Evolutionary conservation across 306 rosid species (phyloP), one percentile per base, ranked within the genome.

Genomic region (Rubus parviflorus): DNA sequence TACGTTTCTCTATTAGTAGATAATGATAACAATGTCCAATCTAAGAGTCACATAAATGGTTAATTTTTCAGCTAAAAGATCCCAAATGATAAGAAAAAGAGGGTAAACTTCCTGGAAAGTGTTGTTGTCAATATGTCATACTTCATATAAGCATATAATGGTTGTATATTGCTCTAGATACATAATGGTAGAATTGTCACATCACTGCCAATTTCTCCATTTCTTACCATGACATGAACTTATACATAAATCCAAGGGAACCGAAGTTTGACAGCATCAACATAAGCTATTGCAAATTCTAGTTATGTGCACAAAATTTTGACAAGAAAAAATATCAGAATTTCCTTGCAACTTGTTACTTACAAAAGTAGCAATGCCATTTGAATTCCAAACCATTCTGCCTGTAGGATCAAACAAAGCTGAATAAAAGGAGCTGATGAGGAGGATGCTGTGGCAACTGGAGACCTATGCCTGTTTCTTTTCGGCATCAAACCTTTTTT

Each of bases 301-400:
- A 52, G 9, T 35, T 14, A 19, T 11, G 1, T 38, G 49, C 14
- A 61, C 66, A 7, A 20, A 40, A 38, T 30, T 7, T 74, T 9
- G 43, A 23, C 30, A 74, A 74, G 77, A 25, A 22, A 20, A 73
- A 15, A 23, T 37, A 58, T 10, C 57, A 74, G 57, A 45, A 22
- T 58, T 73, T 23, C 35, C 68, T 43, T 1, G 78, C 43, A 61
- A 12, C 19, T 61, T 14, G 8, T 75, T 46, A 74, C 70, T 61
- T 75, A 61, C 70, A 19, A 46, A 47, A 74, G 12, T 61, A 65
- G 70, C 43, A 13, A 23, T 10, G 70, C 46, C 37, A 75, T 19
- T 43, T 30, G 30, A 42, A 41, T 22, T 47, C 53, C 77, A 40
- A 58, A 8, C 19, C 69, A 56, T 56, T 40, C 17, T 73, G 49